Percentiles rank a stretch among this genome's conserved stretches.
phyloP scores from a whole-genome alignment of 495 filamentous ascomycete genomes.

The Hypoxylon subgilvum region DNA sequence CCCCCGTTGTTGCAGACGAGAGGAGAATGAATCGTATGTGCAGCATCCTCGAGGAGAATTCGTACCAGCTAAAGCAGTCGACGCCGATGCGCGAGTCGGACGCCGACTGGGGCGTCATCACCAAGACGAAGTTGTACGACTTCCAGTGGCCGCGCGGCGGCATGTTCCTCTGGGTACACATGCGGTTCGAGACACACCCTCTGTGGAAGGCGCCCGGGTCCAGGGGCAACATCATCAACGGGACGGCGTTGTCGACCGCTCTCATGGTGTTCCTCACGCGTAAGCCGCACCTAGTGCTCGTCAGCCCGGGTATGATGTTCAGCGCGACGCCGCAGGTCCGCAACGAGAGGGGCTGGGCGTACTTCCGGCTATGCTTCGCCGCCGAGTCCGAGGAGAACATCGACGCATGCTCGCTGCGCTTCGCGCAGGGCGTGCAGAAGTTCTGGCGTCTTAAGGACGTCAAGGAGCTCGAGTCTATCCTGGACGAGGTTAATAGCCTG shows the following conservation, averaged over 20 bases:
- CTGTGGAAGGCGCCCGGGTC: conserved; percentile 57
- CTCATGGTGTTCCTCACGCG: conserved; percentile 76
- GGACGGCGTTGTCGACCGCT: conserved; percentile 58
- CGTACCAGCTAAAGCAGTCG: conserved; percentile 61
- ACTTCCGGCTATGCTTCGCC: conserved; percentile 83
- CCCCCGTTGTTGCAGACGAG: too few species aligned
- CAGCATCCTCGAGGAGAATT: conserved; percentile 67
- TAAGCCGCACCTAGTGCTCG: conserved; percentile 69
- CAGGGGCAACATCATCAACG: conserved; percentile 39
- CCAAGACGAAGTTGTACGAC: conserved; percentile 70
- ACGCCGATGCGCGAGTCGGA: conserved; percentile 45
- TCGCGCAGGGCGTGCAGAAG: conserved; percentile 68
- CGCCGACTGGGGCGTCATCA: conserved; percentile 70
- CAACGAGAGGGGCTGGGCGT: conserved; percentile 63
- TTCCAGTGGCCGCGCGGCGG: conserved; percentile 84
- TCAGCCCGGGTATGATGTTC: conserved; percentile 74
- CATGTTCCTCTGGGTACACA: conserved; percentile 87
- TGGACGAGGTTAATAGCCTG: conserved; percentile 33
- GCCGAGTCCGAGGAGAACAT: conserved; percentile 76
- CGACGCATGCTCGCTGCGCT: conserved; percentile 59
- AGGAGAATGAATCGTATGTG: conserved; percentile 80
- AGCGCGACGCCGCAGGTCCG: conserved; percentile 63
- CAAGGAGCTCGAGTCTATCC: conserved; percentile 64
- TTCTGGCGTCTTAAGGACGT: conserved; percentile 78
- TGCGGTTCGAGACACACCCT: conserved; percentile 74